Conservation (phyloP, 2,329 filamentous ascomycete genomes). For the Hyphodiscus sp. region DNA sequence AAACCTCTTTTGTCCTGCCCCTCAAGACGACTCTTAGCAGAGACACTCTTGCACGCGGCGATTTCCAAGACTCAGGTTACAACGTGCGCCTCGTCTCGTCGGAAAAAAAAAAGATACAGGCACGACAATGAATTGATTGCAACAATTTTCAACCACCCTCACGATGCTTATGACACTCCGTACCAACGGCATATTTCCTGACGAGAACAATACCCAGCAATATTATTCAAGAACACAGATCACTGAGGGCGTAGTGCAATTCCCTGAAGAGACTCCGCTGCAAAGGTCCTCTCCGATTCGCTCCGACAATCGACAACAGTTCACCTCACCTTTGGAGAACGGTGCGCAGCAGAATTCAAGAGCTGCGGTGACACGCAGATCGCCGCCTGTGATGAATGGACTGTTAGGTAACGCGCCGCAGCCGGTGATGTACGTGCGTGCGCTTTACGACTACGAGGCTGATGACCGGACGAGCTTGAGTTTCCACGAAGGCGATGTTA, state of each 20-base stretch:
- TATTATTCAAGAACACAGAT: constrained; percentile 12
- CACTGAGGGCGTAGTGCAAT: constrained; percentile 14
- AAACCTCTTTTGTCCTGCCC: constrained; percentile 15
- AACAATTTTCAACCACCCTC: constrained; percentile 24
- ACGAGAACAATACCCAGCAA: constrained; percentile 21
- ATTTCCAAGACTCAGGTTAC: constrained; percentile 3
- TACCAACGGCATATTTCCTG: constrained; percentile 26
- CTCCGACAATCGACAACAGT: constrained; percentile 7
- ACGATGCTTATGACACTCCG: constrained; percentile 47
- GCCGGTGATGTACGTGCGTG: constrained; percentile 82
- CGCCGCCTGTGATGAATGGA: constrained; percentile 48
- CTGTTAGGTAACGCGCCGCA: constrained; percentile 52
- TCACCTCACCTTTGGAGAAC: constrained; percentile 12
- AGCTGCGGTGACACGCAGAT: constrained; percentile 21
- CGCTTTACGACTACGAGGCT: constrained; percentile 95
- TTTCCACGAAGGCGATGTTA: constrained; percentile 94
- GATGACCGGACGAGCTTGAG: constrained; percentile 95
- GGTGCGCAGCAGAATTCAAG: constrained; percentile 11
- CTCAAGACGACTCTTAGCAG: constrained; percentile 16
- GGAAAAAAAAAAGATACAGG: constrained; percentile 7
- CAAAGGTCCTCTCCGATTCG: constrained; percentile 9
- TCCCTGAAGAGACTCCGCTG: constrained; percentile 14
- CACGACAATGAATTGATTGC: constrained; percentile 19
- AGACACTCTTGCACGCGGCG: constrained; percentile 8
- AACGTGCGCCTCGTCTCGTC: neutral